These are phyloP conservation scores for Phytophthora cryptogea DNA, from an alignment of 352 stramenopile species.

Conservation along the genomic window DNA sequence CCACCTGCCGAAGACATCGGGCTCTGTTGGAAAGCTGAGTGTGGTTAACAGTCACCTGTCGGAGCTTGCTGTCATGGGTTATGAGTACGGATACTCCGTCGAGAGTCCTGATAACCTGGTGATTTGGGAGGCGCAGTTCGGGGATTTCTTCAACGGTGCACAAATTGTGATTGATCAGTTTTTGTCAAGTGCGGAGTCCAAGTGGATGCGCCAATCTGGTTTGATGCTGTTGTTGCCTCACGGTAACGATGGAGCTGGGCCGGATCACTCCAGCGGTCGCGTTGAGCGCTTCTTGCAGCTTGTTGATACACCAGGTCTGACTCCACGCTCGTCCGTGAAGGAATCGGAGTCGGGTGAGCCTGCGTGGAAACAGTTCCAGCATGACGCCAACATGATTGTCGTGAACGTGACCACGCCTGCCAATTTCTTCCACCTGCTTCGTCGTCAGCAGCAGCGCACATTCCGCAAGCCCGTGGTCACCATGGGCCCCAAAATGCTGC, in stretches of 20 bases:
- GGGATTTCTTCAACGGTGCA: slow-evolving; percentile 90
- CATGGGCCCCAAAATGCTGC: slow-evolving; percentile 82
- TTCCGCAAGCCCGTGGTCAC: slow-evolving; percentile 82
- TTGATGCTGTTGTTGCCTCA: slow-evolving; percentile 86
- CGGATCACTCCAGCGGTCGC: slow-evolving; percentile 85
- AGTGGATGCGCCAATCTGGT: slow-evolving; percentile 90
- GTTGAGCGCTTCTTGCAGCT: slow-evolving; percentile 90
- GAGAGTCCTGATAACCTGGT: slow-evolving; percentile 80
- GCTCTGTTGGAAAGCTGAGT: slow-evolving; percentile 49
- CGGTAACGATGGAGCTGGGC: slow-evolving; percentile 87
- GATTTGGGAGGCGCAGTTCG: slow-evolving; percentile 93
- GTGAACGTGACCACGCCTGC: slow-evolving; percentile 88
- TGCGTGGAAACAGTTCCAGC: slow-evolving; percentile 57
- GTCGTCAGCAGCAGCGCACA: slow-evolving; percentile 82
- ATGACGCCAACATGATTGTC: slow-evolving; percentile 88
- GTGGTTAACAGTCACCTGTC: slow-evolving; percentile 87
- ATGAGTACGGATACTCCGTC: slow-evolving; percentile 91
- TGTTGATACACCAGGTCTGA: slow-evolving; percentile 68
- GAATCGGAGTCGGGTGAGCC: slow-evolving; percentile 32
- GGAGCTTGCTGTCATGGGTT: slow-evolving; percentile 88
- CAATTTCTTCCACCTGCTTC: slow-evolving; percentile 97
- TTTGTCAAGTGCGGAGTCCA: slow-evolving; percentile 83
- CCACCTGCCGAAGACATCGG: slow-evolving; percentile 45
- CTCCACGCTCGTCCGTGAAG: slow-evolving; percentile 39
- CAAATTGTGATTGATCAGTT: slow-evolving; percentile 92